Conservation (phyloP, 1,284 basidiomycete species). For the Grifola frondosa region DNA sequence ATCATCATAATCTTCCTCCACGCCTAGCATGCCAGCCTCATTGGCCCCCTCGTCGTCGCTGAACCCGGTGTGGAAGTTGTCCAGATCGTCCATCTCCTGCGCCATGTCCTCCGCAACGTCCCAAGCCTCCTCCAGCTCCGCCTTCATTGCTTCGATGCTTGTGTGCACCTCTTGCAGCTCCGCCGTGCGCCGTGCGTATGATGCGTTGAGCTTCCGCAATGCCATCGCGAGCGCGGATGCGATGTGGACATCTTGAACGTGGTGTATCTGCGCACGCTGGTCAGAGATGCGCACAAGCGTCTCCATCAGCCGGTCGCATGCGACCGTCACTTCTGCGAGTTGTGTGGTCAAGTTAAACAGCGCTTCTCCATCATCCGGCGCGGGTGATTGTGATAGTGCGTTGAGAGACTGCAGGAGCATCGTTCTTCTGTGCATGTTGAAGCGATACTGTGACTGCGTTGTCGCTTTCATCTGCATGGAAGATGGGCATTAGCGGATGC, state of each 20-base stretch:
- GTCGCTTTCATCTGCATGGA: conserved; percentile 25
- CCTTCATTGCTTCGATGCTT: conserved; percentile 55
- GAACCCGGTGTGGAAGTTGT: conserved; percentile 33
- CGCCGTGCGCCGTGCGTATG: conserved; percentile 60
- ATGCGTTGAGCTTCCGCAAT: conserved; percentile 73
- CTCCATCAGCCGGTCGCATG: conserved; percentile 58
- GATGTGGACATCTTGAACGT: conserved; percentile 62
- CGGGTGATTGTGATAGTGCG: conserved; percentile 28
- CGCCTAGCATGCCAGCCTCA: too few species aligned
- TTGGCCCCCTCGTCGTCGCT: conserved; percentile 32
- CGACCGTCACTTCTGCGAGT: conserved; percentile 55
- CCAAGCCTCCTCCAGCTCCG: conserved; percentile 80
- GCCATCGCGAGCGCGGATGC: conserved; percentile 73
- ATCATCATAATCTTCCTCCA: conserved; percentile 32
- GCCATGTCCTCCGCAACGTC: conserved; percentile 71
- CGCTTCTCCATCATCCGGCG: conserved; percentile 24
- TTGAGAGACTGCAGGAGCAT: conserved; percentile 67
- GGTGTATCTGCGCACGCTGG: conserved; percentile 61
- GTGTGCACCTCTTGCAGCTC: conserved; percentile 52
- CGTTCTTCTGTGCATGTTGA: conserved; percentile 64
- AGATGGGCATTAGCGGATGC: not conserved
- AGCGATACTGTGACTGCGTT: conserved; percentile 66
- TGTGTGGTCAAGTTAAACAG: conserved; percentile 47
- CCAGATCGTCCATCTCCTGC: conserved; percentile 59
- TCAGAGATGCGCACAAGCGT: conserved; percentile 57